These are phyloP conservation scores for Mediolabrus comicus DNA, from an alignment of 108 stramenopile species.

Conservation along the genomic window DNA sequence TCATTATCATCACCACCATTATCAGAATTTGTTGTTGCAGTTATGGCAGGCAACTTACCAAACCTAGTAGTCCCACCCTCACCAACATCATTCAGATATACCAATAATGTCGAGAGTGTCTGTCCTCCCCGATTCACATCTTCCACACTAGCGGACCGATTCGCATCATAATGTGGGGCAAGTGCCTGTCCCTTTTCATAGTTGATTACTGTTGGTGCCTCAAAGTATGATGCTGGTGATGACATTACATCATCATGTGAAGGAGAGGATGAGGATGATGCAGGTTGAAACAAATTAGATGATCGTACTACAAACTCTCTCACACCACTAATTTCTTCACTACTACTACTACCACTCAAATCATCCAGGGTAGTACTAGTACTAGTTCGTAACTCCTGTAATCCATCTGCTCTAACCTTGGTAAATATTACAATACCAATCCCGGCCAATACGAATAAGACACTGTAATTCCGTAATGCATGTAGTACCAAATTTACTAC, in stretches of 20 bases:
- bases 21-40: background rate
- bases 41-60: slow-evolving; percentile 45
- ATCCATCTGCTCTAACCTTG: slow-evolving; percentile 49
- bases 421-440: slow-evolving; percentile 51
- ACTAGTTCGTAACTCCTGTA: slow-evolving; percentile 62
- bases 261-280: background rate
- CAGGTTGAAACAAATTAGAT: slow-evolving; percentile 47
- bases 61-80: slow-evolving; percentile 75
- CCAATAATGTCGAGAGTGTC: slow-evolving; percentile 71
- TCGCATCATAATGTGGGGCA: slow-evolving; percentile 81
- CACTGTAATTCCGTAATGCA: slow-evolving; percentile 61
- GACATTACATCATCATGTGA: background rate
- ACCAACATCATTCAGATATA: slow-evolving; percentile 82
- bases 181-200: slow-evolving; percentile 72
- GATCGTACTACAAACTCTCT: slow-evolving; percentile 55
- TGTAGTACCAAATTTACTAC: slow-evolving; percentile 58
- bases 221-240: slow-evolving; percentile 56
- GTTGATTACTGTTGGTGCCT: slow-evolving; percentile 74
- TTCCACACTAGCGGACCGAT: slow-evolving; percentile 70
- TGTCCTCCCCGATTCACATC: slow-evolving; percentile 81
- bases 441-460: slow-evolving; percentile 46
- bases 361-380: slow-evolving; percentile 76
- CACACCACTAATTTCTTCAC: slow-evolving; percentile 31
- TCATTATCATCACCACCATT: background rate
- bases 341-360: slow-evolving; percentile 6